Percentiles rank a stretch among this genome's conserved stretches.
These are phyloP conservation scores for Gastrolobium bilobum DNA, from an alignment of 306 rosid species.

Conservation along the genomic window DNA sequence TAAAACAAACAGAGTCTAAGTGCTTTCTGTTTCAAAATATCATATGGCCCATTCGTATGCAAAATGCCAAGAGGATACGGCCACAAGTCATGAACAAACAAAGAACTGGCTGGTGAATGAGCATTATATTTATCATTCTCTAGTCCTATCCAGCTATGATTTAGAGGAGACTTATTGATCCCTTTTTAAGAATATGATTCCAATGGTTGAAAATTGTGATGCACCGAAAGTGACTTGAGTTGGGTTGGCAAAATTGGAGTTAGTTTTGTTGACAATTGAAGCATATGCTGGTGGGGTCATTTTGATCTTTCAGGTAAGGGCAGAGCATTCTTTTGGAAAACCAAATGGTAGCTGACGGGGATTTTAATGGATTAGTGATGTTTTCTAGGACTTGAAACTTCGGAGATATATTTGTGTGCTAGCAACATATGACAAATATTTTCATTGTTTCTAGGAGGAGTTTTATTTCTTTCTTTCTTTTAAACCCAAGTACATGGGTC, in stretches of 20 bases:
- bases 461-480: not conserved
- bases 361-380: slow-evolving; percentile 44
- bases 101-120: slow-evolving; percentile 38
- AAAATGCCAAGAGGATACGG: slow-evolving; percentile 44
- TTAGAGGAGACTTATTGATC: slow-evolving; percentile 36
- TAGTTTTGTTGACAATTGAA: slow-evolving; percentile 51
- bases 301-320: slow-evolving; percentile 47
- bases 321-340: slow-evolving; percentile 41
- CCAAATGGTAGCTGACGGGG: slow-evolving; percentile 52
- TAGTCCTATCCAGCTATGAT: slow-evolving; percentile 44
- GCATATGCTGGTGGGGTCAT: slow-evolving; percentile 55
- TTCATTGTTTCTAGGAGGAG: not conserved
- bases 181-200: slow-evolving; percentile 39
- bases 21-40: slow-evolving; percentile 45
- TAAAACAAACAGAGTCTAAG: slow-evolving; percentile 37
- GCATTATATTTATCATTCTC: slow-evolving; percentile 45
- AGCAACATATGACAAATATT: slow-evolving; percentile 18
- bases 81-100: slow-evolving; percentile 42
- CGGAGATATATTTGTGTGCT: slow-evolving; percentile 15
- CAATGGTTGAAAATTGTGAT: slow-evolving; percentile 48
- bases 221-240: slow-evolving; percentile 54
- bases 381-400: slow-evolving; percentile 42
- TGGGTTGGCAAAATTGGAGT: slow-evolving; percentile 45
- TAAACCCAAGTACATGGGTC: not conserved
- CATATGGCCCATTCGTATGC: slow-evolving; percentile 40